Evolutionary conservation across 1,284 basidiomycete genomes (phyloP).

Genomic region (Sphaerobolus stellatus): DNA sequence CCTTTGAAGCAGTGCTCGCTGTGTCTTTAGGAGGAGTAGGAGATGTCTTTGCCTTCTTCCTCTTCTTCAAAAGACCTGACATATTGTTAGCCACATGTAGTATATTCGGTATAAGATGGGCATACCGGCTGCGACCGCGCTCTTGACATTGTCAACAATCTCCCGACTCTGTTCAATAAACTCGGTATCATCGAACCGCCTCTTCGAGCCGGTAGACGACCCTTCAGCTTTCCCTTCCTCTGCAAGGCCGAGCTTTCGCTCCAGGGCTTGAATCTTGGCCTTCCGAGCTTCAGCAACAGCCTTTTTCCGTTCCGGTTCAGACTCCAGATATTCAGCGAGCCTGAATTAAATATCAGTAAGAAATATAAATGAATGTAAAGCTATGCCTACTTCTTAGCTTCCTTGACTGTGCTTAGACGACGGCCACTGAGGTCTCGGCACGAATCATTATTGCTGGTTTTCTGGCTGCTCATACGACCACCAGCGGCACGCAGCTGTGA

Average conservation of each 20-base stretch:
- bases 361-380: background rate
- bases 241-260: constrained; percentile 77
- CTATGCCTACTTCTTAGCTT: constrained; percentile 80
- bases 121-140: constrained; percentile 81
- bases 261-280: constrained; percentile 82
- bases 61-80: constrained; percentile 77
- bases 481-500: constrained; percentile 95
- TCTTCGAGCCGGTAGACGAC: constrained; percentile 67
- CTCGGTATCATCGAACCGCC: constrained; percentile 88
- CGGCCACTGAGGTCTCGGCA: constrained; percentile 92
- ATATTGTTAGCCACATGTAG: constrained; percentile 11
- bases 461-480: constrained; percentile 95
- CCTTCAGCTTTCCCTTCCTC: constrained; percentile 37
- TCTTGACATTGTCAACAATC: constrained; percentile 90
- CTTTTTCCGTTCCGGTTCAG: constrained; percentile 78
- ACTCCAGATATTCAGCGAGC: constrained; percentile 86
- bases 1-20: background rate
- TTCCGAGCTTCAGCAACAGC: constrained; percentile 79
- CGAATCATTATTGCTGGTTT: constrained; percentile 93
- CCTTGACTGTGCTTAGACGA: constrained; percentile 90
- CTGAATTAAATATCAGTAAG: constrained; percentile 40
- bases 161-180: constrained; percentile 92
- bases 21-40: constrained; percentile 28
- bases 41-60: constrained; percentile 73
- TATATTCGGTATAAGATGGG: no score